Percentiles rank a stretch among this genome's conserved stretches.
Conservation (phyloP, 805 yeast genomes). For the Kodamaea leandrae region DNA sequence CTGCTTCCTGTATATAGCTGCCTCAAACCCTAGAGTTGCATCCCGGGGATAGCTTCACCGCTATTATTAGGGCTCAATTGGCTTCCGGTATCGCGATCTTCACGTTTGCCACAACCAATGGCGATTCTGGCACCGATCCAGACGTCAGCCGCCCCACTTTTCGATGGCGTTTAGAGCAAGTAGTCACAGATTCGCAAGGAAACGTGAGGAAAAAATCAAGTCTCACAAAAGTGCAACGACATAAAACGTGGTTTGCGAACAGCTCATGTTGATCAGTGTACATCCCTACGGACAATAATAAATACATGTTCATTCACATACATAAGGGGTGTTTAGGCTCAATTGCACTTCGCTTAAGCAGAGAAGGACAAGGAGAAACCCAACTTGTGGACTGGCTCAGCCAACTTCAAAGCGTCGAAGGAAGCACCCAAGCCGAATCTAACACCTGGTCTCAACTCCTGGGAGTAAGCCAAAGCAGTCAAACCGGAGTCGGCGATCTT, state of each 20-base stretch:
- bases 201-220: neutral
- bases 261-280: neutral
- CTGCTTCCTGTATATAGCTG: no score
- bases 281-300: neutral
- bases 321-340: no score
- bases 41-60: no score
- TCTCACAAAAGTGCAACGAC: neutral
- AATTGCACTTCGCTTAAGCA: conserved; percentile 68
- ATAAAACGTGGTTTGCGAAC: neutral
- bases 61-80: no score
- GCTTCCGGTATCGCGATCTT: no score
- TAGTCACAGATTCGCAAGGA: neutral
- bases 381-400: conserved; percentile 96
- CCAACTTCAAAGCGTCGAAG: conserved; percentile 90
- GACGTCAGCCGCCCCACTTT: no score
- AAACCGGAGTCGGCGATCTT: conserved; percentile 95
- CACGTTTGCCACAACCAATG: no score
- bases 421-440: conserved; percentile 96
- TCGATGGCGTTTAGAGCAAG: no score
- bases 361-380: conserved; percentile 93
- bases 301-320: conserved; percentile 7
- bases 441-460: conserved; percentile 93
- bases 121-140: no score
- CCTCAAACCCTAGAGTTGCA: no score
- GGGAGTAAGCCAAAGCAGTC: conserved; percentile 91